Evolutionary conservation across 164 flowering plant species (phyloP).

Genomic region (Vitis cinerea): DNA sequence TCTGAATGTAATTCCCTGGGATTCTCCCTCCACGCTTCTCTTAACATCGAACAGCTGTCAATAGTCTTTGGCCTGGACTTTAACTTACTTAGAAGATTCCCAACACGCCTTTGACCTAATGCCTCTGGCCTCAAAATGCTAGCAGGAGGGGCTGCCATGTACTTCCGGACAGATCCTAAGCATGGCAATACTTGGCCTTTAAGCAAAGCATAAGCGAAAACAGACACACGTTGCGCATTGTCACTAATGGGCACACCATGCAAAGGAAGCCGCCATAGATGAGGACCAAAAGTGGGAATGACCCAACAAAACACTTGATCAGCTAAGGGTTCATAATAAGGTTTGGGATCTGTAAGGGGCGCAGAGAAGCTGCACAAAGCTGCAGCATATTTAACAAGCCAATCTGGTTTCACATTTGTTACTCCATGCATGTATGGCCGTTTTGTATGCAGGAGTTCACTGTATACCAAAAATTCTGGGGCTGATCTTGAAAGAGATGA

Average conservation of each 20-base stretch:
- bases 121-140: slow-evolving; percentile 65
- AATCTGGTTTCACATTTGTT: slow-evolving; percentile 72
- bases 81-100: slow-evolving; percentile 63
- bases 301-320: slow-evolving; percentile 68
- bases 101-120: slow-evolving; percentile 64
- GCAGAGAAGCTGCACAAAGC: slow-evolving; percentile 69
- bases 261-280: slow-evolving; percentile 74
- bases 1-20: slow-evolving; percentile 51
- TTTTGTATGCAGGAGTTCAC: slow-evolving; percentile 63
- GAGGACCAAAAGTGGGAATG: slow-evolving; percentile 67
- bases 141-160: slow-evolving; percentile 56
- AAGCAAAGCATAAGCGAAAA: slow-evolving; percentile 77
- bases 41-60: slow-evolving; percentile 56
- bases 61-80: slow-evolving; percentile 31
- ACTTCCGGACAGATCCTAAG: slow-evolving; percentile 41
- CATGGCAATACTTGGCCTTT: slow-evolving; percentile 88
- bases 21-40: slow-evolving; percentile 63
- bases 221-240: slow-evolving; percentile 41
- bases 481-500: slow-evolving; percentile 67
- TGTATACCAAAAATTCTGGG: slow-evolving; percentile 85
- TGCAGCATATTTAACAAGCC: slow-evolving; percentile 73
- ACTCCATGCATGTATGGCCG: slow-evolving; percentile 93
- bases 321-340: slow-evolving; percentile 55
- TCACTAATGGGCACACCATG: slow-evolving; percentile 48
- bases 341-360: slow-evolving; percentile 69